Base-by-base conservation (phyloP, 2,329 filamentous ascomycete genomes). In the Nemania serpens region DNA sequence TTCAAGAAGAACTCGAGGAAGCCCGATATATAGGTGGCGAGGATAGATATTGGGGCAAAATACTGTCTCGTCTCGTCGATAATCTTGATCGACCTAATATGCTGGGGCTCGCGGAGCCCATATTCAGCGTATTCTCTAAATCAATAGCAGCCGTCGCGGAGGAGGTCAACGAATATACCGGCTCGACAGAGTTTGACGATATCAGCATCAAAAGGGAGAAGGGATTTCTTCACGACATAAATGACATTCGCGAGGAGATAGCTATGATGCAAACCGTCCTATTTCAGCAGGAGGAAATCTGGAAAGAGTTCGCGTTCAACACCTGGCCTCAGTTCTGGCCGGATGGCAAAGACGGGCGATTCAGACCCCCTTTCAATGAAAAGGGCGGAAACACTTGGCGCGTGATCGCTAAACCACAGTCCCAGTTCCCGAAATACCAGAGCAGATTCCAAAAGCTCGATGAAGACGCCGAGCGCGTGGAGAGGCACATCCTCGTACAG, bases 171-270 rank as follows among this genome's bases (percentile, higher is more conserved):
- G 9, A 39, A n/a, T 59, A 59, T 9, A 54, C 37, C 3, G 6
- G 34, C n/a, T 42, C n/a, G 4, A 50, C 42, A 2, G 39, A 22
- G 1, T 59, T 59, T 20, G 18, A 50, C 9, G 17, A 59, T 17
- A 59, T 62, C 20, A 55, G 18, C 15, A 55, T 59, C 11, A 13
- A 52, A 18, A 43, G 51, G n/a, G 54, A 63, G 25, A 25, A 25
- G 11, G 1, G 34, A 42, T 58, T 50, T n/a, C 41, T 63, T 10
- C 49, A 60, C 41, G 25, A 45, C 4, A 54, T 63, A 2, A 58
- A 49, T 18, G 61, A 63, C 15, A 54, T 63, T 22, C 53, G 53
- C 4, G 54, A 58, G 25, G 54, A 63, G 25, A 56, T 63, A 43
- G 42, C 43, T 1, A 63, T 63, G 57, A 60, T 63, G 12, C 9